Evolutionary conservation across 768 basidiomycete genomes (phyloP), one percentile per base, ranked within the genome.

Genomic region (Trametes cingulata): DNA sequence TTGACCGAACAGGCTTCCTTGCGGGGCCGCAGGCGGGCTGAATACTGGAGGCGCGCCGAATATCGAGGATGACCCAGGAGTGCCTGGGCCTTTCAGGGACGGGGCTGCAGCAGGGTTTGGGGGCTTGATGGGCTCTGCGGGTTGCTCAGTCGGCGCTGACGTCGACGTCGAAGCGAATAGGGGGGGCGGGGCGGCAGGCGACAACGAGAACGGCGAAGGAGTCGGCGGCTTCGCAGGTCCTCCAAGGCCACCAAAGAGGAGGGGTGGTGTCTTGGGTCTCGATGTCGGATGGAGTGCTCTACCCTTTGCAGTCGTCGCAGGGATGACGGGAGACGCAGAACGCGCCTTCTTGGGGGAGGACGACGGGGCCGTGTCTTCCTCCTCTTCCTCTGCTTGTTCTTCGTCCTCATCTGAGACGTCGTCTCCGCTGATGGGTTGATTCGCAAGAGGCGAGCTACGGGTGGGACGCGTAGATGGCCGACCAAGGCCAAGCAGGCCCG

Each of bases 371-470:
- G 15, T 10, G 14, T 58, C 25, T 47, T 52, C 46, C 15, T 52
- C 61, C 13, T 56, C 36, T 27, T 35, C 57, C 3, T 49, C 47
- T 12, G 29, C 42, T 4, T 60, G 46, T 15, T 52, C 36, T 2
- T 46, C 54, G 0, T 52, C 53, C 36, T 72, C 72, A 12, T 76
- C 77, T 35, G 80, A 79, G 13, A 75, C 76, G 9, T 82, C 82
- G 15, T 81, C 80, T 65, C 75, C 59, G 24, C 64, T 62, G 77
- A 82, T 56, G 75, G 75, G 52, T 6, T 79, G 76, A 57, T 72
- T 84, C 4, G 90, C 86, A 49, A 92, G 75, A 1, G 91, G 91
- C 3, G 91, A 91, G 64, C 91, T 92, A n/a, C 88, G 84, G 3
- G 79, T 72, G 0, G 90, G 90, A 7, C 86, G 82, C 8, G 88